A percentile compares a stretch with the other conserved stretches of the same genome.
These are phyloP conservation scores for Blastobotrys persicus DNA, from an alignment of 1,139 yeast species.

Conservation along the genomic window DNA sequence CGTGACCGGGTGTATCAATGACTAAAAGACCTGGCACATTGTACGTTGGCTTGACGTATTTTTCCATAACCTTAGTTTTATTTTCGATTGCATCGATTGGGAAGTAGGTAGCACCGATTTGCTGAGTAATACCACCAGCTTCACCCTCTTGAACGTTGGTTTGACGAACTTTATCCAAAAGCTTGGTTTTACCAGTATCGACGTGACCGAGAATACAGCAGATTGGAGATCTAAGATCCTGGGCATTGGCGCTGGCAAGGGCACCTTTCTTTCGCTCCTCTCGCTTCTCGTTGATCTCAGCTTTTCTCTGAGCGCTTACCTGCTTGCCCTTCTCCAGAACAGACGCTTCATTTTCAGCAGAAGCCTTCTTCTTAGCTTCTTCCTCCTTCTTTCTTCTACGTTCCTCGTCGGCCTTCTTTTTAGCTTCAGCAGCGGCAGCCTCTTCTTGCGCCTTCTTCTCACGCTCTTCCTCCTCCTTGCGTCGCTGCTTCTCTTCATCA, in stretches of 20 bases:
- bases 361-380: constrained; percentile 23
- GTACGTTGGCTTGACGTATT: constrained; percentile 73
- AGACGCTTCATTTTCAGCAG: constrained; percentile 29
- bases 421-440: constrained; percentile 27
- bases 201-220: constrained; percentile 99
- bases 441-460: constrained; percentile 31
- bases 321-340: constrained; percentile 30
- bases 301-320: constrained; percentile 25
- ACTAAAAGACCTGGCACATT: constrained; percentile 96
- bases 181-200: constrained; percentile 98
- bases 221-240: constrained; percentile 89
- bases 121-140: constrained; percentile 99
- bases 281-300: constrained; percentile 39
- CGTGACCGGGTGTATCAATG: constrained; percentile 99
- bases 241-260: constrained; percentile 36
- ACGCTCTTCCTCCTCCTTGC: constrained; percentile 20
- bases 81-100: constrained; percentile 90
- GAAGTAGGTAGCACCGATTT: constrained; percentile 99
- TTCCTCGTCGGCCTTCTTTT: constrained; percentile 25
- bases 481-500: constrained; percentile 30
- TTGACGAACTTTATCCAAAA: constrained; percentile 94
- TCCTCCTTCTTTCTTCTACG: constrained; percentile 23
- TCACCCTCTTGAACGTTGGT: constrained; percentile 99
- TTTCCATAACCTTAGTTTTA: constrained; percentile 88
- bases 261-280: constrained; percentile 43